phyloP scores from a whole-genome alignment of 2,329 filamentous ascomycete species.

The Venturia asperata region DNA sequence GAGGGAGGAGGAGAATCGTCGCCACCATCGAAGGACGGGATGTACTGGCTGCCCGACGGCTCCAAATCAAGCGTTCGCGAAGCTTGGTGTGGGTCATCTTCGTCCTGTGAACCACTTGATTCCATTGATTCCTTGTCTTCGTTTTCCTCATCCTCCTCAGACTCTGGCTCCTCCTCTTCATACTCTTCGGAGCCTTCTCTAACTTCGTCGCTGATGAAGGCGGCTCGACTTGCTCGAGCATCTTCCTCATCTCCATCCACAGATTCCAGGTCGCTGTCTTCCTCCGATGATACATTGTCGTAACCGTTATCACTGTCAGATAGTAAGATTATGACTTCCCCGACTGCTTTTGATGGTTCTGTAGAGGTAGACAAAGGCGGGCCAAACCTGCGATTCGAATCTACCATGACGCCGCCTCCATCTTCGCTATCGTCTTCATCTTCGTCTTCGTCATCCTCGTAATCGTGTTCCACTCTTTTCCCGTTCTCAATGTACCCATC shows the following conservation, averaged over 20 bases:
- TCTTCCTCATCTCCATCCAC: conserved; percentile 5
- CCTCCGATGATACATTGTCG: not conserved
- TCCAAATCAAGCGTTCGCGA: not conserved
- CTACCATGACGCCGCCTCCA: not conserved
- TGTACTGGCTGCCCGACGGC: not conserved
- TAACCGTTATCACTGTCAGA: conserved; percentile 2
- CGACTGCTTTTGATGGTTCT: not conserved
- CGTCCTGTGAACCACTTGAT: not conserved
- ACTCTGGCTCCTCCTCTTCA: not conserved
- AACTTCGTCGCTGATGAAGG: not conserved
- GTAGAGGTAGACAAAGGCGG: not conserved
- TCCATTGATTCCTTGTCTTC: not conserved
- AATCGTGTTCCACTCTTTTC: not conserved
- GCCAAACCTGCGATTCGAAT: not conserved
- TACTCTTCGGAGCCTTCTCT: not conserved
- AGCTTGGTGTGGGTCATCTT: not conserved
- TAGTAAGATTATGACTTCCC: not conserved
- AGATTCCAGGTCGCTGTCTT: not conserved
- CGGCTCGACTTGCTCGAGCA: not conserved
- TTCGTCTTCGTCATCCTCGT: not conserved
- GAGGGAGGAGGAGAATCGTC: not conserved
- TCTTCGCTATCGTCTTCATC: conserved; percentile 6
- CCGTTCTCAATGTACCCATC: conserved; percentile 15
- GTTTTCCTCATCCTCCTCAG: not conserved
- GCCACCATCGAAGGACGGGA: conserved; percentile 2